These are phyloP conservation scores for Leishmania arabica DNA, from an alignment of 208 protist species.

Conservation along the genomic window DNA sequence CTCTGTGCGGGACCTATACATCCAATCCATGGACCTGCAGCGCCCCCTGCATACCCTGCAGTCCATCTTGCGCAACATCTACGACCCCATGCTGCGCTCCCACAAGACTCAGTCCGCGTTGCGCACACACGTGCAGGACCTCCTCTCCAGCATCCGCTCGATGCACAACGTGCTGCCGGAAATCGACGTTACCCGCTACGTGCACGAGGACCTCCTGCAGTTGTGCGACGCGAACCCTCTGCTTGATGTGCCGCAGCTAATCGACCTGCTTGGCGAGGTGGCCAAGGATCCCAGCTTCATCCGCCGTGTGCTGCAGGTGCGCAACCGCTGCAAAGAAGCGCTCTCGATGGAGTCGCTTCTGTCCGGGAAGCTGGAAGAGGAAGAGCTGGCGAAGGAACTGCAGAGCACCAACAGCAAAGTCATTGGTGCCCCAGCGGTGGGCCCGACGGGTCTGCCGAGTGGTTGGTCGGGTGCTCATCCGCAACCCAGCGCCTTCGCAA, in stretches of 20 bases:
- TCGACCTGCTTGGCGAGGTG: slow-evolving; percentile 65
- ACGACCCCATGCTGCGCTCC: slow-evolving; percentile 64
- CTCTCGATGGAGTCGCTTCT: slow-evolving; percentile 60
- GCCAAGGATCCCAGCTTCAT: slow-evolving; percentile 67
- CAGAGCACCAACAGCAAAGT: slow-evolving; percentile 19
- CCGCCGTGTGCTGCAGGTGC: slow-evolving; percentile 57
- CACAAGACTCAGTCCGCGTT: slow-evolving; percentile 49
- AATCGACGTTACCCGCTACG: slow-evolving; percentile 71
- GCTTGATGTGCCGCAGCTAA: slow-evolving; percentile 66
- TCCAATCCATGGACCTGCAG: slow-evolving; percentile 67
- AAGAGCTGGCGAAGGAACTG: slow-evolving; percentile 22
- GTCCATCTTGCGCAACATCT: slow-evolving; percentile 60
- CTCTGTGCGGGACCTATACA: slow-evolving; percentile 55
- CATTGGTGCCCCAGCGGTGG: background rate
- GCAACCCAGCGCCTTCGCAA: background rate
- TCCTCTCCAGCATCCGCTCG: slow-evolving; percentile 69
- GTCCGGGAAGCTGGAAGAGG: slow-evolving; percentile 35
- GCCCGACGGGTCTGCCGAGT: background rate
- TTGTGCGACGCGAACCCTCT: slow-evolving; percentile 69
- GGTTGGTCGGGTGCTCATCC: background rate
- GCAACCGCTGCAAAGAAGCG: slow-evolving; percentile 60
- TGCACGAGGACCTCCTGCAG: slow-evolving; percentile 68
- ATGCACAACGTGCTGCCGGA: slow-evolving; percentile 55
- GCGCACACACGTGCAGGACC: slow-evolving; percentile 69
- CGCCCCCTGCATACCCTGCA: slow-evolving; percentile 68